Percentiles rank a stretch among this genome's conserved stretches.
Evolutionary conservation across 2,329 filamentous ascomycete genomes (phyloP).

Genomic region (Ceratocystis huliohia): DNA sequence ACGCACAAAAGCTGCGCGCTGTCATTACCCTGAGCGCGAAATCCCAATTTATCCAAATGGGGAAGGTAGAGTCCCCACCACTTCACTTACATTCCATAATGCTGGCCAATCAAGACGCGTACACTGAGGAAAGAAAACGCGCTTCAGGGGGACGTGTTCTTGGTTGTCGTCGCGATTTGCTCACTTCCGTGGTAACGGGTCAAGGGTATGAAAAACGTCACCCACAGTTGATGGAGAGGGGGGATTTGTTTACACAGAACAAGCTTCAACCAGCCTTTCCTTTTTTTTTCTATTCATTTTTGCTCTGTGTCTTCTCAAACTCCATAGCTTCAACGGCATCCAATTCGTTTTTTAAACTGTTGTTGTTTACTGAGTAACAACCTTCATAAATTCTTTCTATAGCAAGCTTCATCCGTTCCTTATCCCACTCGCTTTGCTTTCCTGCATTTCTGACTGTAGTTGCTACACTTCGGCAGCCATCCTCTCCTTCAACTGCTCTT

Average conservation of each 20-base stretch:
- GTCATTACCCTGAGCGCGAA: not conserved
- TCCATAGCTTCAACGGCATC: not conserved
- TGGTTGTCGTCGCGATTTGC: not conserved
- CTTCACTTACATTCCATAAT: not conserved
- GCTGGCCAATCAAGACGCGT: not conserved
- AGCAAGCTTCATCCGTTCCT: not conserved
- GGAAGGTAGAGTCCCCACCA: not conserved
- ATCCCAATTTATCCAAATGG: not conserved
- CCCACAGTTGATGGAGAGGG: not conserved
- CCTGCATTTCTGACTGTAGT: not conserved
- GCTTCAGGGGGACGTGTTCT: not conserved
- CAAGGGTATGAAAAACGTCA: not conserved
- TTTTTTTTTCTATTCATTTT: not conserved
- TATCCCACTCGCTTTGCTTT: not conserved
- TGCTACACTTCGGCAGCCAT: not conserved
- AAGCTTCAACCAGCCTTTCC: not conserved
- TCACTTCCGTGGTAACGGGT: conserved; percentile 7
- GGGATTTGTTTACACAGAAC: conserved; percentile 3
- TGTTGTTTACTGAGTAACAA: not conserved
- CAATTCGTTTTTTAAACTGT: not conserved
- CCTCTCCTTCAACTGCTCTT: not conserved
- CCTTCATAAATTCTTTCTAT: not conserved
- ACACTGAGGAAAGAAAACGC: not conserved
- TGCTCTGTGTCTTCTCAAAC: not conserved
- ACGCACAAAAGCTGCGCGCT: not conserved